Conservation (phyloP, 2,329 filamentous ascomycete genomes). For the Exophiala bonariae region DNA sequence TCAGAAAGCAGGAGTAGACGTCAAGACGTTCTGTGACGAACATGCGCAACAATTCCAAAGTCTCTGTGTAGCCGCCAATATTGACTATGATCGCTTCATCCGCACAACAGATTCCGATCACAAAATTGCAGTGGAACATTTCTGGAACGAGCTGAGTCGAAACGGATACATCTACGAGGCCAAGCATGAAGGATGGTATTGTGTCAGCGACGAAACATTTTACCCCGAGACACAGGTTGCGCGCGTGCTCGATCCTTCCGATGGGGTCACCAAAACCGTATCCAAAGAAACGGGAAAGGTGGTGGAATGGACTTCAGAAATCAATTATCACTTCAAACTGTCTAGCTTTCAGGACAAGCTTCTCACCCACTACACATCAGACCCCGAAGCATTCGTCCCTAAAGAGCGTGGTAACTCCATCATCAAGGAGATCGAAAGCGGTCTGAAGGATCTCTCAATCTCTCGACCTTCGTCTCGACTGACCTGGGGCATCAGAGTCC, state of each 20-base stretch:
- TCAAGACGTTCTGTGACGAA: conserved; percentile 84
- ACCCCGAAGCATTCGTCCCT: conserved; percentile 77
- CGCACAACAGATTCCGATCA: conserved; percentile 86
- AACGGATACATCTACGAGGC: conserved; percentile 77
- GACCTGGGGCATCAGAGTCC: conserved; percentile 86
- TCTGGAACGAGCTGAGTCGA: conserved; percentile 80
- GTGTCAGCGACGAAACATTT: conserved; percentile 93
- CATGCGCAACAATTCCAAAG: conserved; percentile 64
- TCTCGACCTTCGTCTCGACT: conserved; percentile 78
- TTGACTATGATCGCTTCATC: conserved; percentile 84
- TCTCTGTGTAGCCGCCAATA: conserved; percentile 67
- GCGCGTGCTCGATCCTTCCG: conserved; percentile 72
- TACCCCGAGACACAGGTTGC: conserved; percentile 78
- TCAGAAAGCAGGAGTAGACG: conserved; percentile 65
- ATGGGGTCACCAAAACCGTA: conserved; percentile 77
- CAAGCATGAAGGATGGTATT: conserved; percentile 94
- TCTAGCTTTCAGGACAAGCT: conserved; percentile 78
- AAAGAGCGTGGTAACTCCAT: conserved; percentile 73
- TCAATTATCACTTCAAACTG: conserved; percentile 92
- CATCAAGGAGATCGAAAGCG: conserved; percentile 70
- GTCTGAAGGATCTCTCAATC: conserved; percentile 83
- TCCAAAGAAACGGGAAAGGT: conserved; percentile 85
- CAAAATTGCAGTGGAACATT: conserved; percentile 79
- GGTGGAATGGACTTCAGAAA: conserved; percentile 92
- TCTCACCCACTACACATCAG: conserved; percentile 74